These are phyloP conservation scores for Terfezia claveryi DNA, from an alignment of 495 filamentous ascomycete species.

Conservation along the genomic window DNA sequence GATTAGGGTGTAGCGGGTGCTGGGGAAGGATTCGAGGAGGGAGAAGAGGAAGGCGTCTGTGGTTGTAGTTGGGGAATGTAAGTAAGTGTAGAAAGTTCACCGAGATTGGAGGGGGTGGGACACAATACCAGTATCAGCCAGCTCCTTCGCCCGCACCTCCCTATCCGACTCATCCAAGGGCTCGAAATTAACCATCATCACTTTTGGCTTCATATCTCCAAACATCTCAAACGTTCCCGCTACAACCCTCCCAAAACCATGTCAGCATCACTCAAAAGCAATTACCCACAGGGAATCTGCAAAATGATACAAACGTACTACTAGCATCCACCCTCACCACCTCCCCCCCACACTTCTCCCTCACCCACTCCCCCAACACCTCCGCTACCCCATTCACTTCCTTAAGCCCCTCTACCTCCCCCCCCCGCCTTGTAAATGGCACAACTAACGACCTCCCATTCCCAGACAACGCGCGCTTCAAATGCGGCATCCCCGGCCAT, in stretches of 20 bases:
- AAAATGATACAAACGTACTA: conserved; percentile 25
- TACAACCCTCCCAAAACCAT: not conserved
- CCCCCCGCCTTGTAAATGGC: too few relatives aligned
- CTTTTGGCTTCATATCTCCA: not conserved
- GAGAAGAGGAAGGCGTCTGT: conserved; percentile 39
- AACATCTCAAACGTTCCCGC: conserved; percentile 10
- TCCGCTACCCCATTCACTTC: conserved; percentile 30
- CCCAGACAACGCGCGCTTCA: not conserved
- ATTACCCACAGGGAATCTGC: not conserved
- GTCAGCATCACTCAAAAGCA: not conserved
- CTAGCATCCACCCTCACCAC: conserved; percentile 36
- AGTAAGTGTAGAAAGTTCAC: not conserved
- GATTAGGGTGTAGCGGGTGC: conserved; percentile 36
- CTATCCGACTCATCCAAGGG: not conserved
- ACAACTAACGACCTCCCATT: not conserved
- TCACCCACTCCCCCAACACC: conserved; percentile 24
- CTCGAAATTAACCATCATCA: not conserved
- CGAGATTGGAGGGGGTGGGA: not conserved
- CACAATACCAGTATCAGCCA: not conserved
- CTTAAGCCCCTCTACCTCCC: conserved; percentile 1
- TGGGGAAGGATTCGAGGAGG: conserved; percentile 26
- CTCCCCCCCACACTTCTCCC: conserved; percentile 31
- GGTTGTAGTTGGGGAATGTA: not conserved
- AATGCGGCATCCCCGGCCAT: not conserved
- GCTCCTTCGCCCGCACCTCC: not conserved